Conservation (phyloP, 345 rosid genomes). For the Carallia pectinifolia region DNA sequence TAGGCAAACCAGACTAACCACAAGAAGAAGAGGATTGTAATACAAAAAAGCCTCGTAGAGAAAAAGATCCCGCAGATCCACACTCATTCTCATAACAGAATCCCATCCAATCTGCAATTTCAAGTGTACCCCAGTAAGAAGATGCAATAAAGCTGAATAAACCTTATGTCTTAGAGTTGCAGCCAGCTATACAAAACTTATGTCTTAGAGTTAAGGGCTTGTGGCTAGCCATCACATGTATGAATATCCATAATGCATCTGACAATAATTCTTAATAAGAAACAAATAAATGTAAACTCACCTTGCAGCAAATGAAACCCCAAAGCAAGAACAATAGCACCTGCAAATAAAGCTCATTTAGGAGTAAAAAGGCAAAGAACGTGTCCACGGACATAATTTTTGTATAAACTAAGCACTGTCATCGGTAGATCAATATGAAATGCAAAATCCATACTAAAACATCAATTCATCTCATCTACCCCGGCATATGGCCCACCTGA, state of each 20-base stretch:
- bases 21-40: slow-evolving; percentile 95
- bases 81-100: slow-evolving; percentile 93
- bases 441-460: no score
- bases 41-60: slow-evolving; percentile 92
- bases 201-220: no score
- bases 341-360: slow-evolving; percentile 40
- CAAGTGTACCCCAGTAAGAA: slow-evolving; percentile 3
- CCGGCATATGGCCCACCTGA: no score
- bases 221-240: slow-evolving; percentile 3
- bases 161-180: slow-evolving; percentile 1
- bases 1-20: slow-evolving; percentile 50
- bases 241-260: not conserved
- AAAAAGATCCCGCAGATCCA: slow-evolving; percentile 75
- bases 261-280: not conserved
- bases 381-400: not conserved
- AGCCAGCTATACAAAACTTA: no score
- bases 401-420: no score
- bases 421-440: no score
- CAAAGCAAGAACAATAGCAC: slow-evolving; percentile 64
- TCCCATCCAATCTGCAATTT: slow-evolving; percentile 81
- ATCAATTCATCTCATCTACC: no score
- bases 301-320: slow-evolving; percentile 95
- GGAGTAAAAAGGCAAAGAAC: not conserved
- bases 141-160: slow-evolving; percentile 2
- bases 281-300: slow-evolving; percentile 26